Conservation (phyloP, 441 rosid genomes). For the California macrophylla region DNA sequence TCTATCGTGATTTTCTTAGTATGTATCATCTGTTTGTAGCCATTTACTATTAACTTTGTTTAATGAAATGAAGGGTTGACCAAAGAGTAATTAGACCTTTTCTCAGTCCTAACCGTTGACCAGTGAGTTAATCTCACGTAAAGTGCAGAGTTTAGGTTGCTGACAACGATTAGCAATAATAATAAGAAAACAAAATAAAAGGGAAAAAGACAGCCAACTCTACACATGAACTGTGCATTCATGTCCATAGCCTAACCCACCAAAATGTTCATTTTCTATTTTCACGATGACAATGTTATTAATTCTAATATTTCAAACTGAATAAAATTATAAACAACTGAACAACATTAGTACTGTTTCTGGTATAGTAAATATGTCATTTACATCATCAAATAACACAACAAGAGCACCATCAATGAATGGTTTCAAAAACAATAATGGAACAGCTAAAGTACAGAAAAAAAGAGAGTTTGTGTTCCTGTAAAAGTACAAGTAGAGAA, state of each 20-base stretch:
- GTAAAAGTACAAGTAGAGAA: not conserved
- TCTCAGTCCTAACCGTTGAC: not conserved
- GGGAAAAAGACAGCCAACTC: slow-evolving; percentile 21
- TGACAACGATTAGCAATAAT: slow-evolving; percentile 14
- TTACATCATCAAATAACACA: no score
- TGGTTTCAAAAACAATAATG: not conserved
- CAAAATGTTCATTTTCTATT: not conserved
- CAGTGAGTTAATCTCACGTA: not conserved
- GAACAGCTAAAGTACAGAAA: not conserved
- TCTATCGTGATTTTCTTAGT: no score
- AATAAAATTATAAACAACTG: no score
- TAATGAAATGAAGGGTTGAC: no score
- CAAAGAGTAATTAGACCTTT: not conserved
- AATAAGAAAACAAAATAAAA: slow-evolving; percentile 14
- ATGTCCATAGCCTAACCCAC: not conserved
- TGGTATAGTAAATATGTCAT: no score
- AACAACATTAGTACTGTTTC: no score
- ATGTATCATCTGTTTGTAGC: no score
- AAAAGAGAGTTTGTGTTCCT: not conserved
- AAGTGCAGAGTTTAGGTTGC: not conserved
- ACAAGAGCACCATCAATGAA: not conserved
- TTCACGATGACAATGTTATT: not conserved
- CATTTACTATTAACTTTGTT: no score
- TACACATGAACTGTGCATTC: not conserved
- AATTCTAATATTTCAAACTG: no score